Conservation (phyloP, 495 filamentous ascomycete species). For the Penicillium waksmanii region DNA sequence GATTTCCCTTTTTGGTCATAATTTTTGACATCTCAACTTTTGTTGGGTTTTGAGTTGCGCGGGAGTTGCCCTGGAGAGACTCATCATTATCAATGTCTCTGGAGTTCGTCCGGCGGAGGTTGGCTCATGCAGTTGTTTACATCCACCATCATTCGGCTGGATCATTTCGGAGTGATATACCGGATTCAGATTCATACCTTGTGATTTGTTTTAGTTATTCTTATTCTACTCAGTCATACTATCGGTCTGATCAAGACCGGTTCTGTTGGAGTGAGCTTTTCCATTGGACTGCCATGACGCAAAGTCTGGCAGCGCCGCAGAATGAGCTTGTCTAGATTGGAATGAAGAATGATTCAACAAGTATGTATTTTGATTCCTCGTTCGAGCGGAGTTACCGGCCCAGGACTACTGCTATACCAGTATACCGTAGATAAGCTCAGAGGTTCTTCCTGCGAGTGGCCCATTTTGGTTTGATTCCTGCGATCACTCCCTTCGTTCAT, state of each 20-base stretch:
- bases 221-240: too few species aligned
- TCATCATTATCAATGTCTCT: neutral
- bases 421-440: too few species aligned
- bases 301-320: neutral
- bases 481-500: constrained; percentile 14
- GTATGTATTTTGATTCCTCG: neutral
- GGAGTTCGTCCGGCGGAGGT: constrained; percentile 1
- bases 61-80: neutral
- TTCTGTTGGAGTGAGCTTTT: neutral
- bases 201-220: too few species aligned
- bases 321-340: neutral
- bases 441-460: too few species aligned
- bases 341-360: neutral
- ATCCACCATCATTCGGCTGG: neutral
- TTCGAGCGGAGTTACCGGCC: too few species aligned
- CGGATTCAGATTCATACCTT: neutral
- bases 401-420: too few species aligned
- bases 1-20: neutral
- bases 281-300: neutral
- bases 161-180: constrained; percentile 5
- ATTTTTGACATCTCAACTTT: neutral
- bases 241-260: too few species aligned
- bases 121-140: neutral
- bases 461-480: neutral
- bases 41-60: neutral